A percentile compares a stretch with the other conserved stretches of the same genome.
Conservation (phyloP, 768 basidiomycete genomes). For the Suillus spraguei region DNA sequence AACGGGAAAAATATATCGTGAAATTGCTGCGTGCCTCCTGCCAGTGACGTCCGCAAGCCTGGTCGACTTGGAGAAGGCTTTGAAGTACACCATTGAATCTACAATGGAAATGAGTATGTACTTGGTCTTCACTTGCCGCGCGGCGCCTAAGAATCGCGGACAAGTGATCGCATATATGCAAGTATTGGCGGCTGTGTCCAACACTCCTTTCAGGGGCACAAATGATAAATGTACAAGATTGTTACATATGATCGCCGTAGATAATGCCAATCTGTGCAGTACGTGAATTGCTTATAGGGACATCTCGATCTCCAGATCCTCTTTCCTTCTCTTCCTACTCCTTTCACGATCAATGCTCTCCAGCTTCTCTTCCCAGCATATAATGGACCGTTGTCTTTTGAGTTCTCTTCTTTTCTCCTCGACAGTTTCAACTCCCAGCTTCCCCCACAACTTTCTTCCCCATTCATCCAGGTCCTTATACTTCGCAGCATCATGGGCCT, state of each 20-base stretch:
- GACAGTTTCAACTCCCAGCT: conserved; percentile 40
- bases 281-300: conserved; percentile 18
- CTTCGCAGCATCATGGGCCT: conserved; percentile 34
- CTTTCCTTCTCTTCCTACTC: conserved; percentile 24
- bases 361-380: conserved; percentile 47
- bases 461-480: conserved; percentile 56
- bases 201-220: not conserved
- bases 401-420: conserved; percentile 18
- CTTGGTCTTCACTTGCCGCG: too few species aligned
- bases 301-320: conserved; percentile 31
- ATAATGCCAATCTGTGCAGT: not conserved
- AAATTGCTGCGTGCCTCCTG: not conserved
- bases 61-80: too few species aligned
- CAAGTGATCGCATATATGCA: too few species aligned
- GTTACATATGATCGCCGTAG: not conserved
- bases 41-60: too few species aligned
- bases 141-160: too few species aligned
- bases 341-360: conserved; percentile 26
- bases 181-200: too few species aligned
- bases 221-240: not conserved
- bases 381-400: conserved; percentile 42
- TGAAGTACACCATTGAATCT: too few species aligned
- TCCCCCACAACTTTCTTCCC: conserved; percentile 41
- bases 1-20: not conserved
- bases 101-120: too few species aligned